A percentile compares a stretch with the other conserved stretches of the same genome.
Conservation (phyloP, 352 stramenopile genomes). For the Chrysophaeum taylorii region DNA sequence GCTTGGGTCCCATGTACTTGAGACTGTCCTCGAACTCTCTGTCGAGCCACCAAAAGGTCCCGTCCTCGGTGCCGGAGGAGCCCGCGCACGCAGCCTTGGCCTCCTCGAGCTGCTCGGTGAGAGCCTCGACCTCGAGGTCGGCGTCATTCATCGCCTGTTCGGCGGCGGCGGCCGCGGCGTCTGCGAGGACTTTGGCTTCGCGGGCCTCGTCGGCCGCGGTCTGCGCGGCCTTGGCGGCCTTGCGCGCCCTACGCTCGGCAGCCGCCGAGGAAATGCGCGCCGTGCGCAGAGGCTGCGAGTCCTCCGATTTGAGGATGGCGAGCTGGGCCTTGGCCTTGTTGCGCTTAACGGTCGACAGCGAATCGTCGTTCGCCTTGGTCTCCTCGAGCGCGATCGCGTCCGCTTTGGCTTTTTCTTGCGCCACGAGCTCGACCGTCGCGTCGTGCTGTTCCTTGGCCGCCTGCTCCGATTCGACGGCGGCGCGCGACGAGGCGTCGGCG, state of each 20-base stretch:
- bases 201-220: constrained; percentile 16
- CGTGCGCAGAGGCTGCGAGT: constrained; percentile 29
- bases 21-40: constrained; percentile 19
- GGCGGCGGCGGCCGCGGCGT: constrained; percentile 15
- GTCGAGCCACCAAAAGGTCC: constrained; percentile 20
- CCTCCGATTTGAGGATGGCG: constrained; percentile 31
- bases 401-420: constrained; percentile 30
- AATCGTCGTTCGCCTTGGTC: constrained; percentile 25
- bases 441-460: constrained; percentile 22
- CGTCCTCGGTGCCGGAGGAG: constrained; percentile 14
- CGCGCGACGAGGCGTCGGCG: constrained; percentile 18
- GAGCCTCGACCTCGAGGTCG: constrained; percentile 15
- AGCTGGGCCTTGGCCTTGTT: constrained; percentile 41
- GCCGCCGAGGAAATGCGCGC: constrained; percentile 39
- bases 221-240: constrained; percentile 17
- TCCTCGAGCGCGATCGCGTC: constrained; percentile 28
- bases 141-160: constrained; percentile 19
- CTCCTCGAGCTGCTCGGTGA: constrained; percentile 21
- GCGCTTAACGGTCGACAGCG: constrained; percentile 34
- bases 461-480: constrained; percentile 16
- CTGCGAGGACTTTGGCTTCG: constrained; percentile 2
- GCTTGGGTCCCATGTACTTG: constrained; percentile 17
- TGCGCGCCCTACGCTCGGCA: constrained; percentile 26
- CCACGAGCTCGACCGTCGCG: constrained; percentile 24
- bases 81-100: constrained; percentile 17